Evolutionary conservation across 306 rosid species (phyloP), one percentile per base, ranked within the genome.

Genomic region (Datisca glomerata): DNA sequence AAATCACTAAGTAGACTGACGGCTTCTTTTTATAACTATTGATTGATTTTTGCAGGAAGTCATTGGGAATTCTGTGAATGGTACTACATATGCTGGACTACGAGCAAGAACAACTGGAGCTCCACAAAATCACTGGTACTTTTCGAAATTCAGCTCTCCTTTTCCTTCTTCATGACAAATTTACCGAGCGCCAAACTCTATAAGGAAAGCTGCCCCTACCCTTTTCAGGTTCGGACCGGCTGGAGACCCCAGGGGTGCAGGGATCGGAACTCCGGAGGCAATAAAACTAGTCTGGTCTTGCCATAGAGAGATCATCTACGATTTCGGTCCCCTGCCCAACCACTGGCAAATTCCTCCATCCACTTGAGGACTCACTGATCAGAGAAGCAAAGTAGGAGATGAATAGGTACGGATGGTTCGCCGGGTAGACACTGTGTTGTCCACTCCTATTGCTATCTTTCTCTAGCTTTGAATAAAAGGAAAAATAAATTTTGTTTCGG

Each of bases 201-300:
- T n/a, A n/a, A n/a, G n/a, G n/a, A n/a, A n/a, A n/a, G n/a, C n/a
- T n/a, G n/a, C n/a, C n/a, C n/a, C n/a, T n/a, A n/a, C n/a, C n/a
- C n/a, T n/a, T 45, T 40, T 47, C 69, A 89, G 98, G 98, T 84
- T 89, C 66, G 95, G 98, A 53, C 98, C 95, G 1, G 76, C 93
- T 5, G 98, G 98, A n/a, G 98, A 89, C 40, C 81, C 95, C 0
- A 71, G 93, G 50, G 98, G 95, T 12, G 98, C 98, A 4, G 95
- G 98, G 52, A 89, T 89, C n/a, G 98, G 95, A 44, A 80, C 98
- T 41, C 95, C 98, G 0, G 98, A 84, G 57, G 95, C 98, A 9
- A 89, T 89, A 68, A 89, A 80, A 75, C 95, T 84, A 7, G 95
- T 89, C 11, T 89, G 98, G 95, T 89, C 98, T 37, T 77, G 93